Percentiles rank a stretch among this genome's conserved stretches.
phyloP scores from a whole-genome alignment of 2,329 filamentous ascomycete species.

The Venturia carpophila region DNA sequence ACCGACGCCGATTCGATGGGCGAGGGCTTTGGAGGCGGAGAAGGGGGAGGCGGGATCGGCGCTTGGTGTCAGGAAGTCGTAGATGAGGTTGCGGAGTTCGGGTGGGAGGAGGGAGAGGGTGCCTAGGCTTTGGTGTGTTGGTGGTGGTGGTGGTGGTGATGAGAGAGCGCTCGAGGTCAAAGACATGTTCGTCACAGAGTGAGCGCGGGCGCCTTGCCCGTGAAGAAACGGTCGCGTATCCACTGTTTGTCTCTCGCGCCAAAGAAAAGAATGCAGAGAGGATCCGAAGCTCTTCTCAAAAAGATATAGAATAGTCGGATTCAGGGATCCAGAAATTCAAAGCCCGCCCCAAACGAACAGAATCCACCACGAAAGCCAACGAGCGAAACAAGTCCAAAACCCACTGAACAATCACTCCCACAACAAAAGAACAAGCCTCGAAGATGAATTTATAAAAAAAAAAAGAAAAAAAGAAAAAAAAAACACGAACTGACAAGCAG shows the following conservation, averaged over 20 bases:
- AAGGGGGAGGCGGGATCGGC: neutral
- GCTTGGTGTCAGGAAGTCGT: conserved; percentile 1
- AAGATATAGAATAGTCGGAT: no score
- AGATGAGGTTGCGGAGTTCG: conserved; percentile 13
- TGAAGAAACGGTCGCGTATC: no score
- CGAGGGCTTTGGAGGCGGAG: neutral
- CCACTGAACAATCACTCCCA: no score
- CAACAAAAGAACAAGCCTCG: neutral
- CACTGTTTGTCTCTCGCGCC: no score
- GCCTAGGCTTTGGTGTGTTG: neutral
- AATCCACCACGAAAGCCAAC: no score
- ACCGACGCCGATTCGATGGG: neutral
- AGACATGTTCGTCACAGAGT: neutral
- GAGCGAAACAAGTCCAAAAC: no score
- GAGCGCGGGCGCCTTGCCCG: no score
- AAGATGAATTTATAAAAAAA: neutral
- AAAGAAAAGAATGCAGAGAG: no score
- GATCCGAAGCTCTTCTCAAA: no score
- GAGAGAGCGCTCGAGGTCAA: neutral
- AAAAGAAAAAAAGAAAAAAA: no score
- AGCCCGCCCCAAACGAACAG: no score
- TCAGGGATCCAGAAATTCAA: no score
- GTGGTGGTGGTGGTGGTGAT: neutral
- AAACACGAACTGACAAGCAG: neutral
- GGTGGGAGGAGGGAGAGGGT: conserved; percentile 5